Conservation (phyloP, 768 basidiomycete species). For the button mushroom (Agaricus bisporus) region DNA sequence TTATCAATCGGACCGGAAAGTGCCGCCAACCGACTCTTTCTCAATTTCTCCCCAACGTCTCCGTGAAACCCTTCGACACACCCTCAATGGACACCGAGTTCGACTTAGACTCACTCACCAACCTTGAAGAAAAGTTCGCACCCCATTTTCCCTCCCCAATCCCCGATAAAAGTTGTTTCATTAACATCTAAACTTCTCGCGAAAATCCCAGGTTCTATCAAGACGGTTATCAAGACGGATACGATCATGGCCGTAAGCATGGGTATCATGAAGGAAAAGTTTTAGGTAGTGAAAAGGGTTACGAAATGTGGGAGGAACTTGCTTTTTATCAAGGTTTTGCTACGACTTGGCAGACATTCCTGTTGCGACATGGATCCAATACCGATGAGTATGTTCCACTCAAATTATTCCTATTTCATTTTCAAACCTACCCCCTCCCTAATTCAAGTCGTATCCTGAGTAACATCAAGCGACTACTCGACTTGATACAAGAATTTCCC, state of each 20-base stretch:
- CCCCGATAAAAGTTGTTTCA: too few relatives aligned
- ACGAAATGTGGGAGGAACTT: slow-evolving; percentile 96
- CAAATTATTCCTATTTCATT: background rate
- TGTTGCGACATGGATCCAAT: slow-evolving; percentile 27
- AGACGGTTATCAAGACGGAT: slow-evolving; percentile 70
- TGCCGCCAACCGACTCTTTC: too few relatives aligned
- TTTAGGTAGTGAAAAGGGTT: slow-evolving; percentile 84
- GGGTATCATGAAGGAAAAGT: slow-evolving; percentile 89
- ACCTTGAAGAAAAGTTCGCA: slow-evolving; percentile 89
- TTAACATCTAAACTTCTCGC: too few relatives aligned
- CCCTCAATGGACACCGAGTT: background rate
- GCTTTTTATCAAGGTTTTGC: slow-evolving; percentile 91
- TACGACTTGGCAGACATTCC: slow-evolving; percentile 55
- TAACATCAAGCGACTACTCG: slow-evolving; percentile 66
- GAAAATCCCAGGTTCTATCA: slow-evolving; percentile 86
- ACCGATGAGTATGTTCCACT: slow-evolving; percentile 40
- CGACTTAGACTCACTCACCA: slow-evolving; percentile 49
- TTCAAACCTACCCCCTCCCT: background rate
- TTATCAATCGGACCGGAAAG: too few relatives aligned
- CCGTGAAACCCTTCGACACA: background rate
- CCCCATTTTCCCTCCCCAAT: too few relatives aligned
- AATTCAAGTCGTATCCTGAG: slow-evolving; percentile 45
- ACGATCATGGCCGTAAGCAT: slow-evolving; percentile 81
- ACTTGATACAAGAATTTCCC: slow-evolving; percentile 73
- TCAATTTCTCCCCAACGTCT: too few relatives aligned